Evolutionary conservation across 2,329 filamentous ascomycete species (phyloP), one percentile per base, ranked within the genome.

Genomic region (Pseudogymnoascus sp.): DNA sequence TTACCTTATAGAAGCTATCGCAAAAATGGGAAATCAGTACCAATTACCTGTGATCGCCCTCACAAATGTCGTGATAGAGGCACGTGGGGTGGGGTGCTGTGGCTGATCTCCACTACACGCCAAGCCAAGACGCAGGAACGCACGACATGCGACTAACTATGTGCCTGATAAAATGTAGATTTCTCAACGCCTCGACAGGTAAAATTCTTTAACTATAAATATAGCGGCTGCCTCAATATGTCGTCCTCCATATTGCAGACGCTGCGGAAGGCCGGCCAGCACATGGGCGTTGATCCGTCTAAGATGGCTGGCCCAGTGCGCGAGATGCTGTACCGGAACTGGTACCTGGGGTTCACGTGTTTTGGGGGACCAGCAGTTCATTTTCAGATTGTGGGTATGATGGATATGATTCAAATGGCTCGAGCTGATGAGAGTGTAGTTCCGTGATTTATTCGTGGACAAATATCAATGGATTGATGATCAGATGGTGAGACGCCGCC

Each of bases 291-390:
- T 18, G 28, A 54, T n/a, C 28, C 25, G 5, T 33, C 28, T 7
- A 54, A 54, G 47, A 16, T 54, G 25, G n/a, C n/a, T 1, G 9
- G 47, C 5, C 47, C 47, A 2, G 25, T 54, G 2, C 47, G 47
- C 9, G 47, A 54, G n/a, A 54, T 54, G 47, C n/a, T 54, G 8
- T 9, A 7, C n/a, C 25, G 28, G 30, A 76, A 76, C 36, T 88
- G 84, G 82, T 76, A 87, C 71, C 72, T 88, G 4, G 86, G 86
- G 0, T 81, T 88, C 65, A 88, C 84, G 0, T 73, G 82, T 0
- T 88, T 88, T 70, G 86, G 86, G 1, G 86, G 86, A 0, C 86
- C 86, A 2, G 81, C 86, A 0, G 86, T 89, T 6, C 86, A 89
- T 71, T 89, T 89, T 67, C 81, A 85, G 67, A 88, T 88, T 62